Base-by-base conservation (phyloP, 2,329 filamentous ascomycete genomes). In the Metarhizium robertsii region DNA sequence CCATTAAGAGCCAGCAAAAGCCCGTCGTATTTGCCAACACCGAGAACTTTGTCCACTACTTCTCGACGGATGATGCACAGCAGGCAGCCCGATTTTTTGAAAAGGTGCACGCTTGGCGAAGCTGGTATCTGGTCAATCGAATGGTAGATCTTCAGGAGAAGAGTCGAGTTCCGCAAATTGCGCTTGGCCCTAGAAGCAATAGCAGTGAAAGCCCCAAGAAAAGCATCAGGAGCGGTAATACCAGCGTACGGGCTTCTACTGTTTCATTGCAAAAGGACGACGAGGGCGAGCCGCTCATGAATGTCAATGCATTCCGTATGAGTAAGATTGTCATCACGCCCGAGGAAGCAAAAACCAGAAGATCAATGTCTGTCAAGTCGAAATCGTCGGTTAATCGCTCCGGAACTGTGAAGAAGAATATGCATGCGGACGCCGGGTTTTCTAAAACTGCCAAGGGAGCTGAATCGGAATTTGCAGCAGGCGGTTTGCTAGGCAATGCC, bases 1-100 rank as follows among this genome's bases (percentile, higher is more conserved):
- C 90, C 0, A 79, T 97, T 62, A 96, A 96, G 72, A 95, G 89
- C 62, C 91, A 96, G 72, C 87, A 96, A 66, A 95, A 92, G 70
- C 87, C 87, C 0, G 84, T 82, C 56, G 85, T 95, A 64, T 96
- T 96, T 65, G 74, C 90, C 54, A 86, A 86, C 54, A 88, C 86
- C 3, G 85, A 88, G 53, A 92, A 92, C 62, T 97, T 90, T 66
- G 88, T 95, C 3, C 92, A 97, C 66, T 96, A 92, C 71, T 95
- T 97, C 72, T 86, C 84, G 57, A 90, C 87, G 2, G 89, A 90
- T 48, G 89, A 96, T 62, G 73, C 79, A 5, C 68, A 74, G 1
- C 70, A 84, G 1, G 89, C 88, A 0, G 77, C 79, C n/a, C 73
- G 75, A 14, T 96, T 92, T 71, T 85, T 87, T 64, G 75, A 79